Percentiles rank a stretch among this genome's conserved stretches.
Conservation (phyloP, 2,329 filamentous ascomycete genomes). For the Ophidiomyces ophidiicola region DNA sequence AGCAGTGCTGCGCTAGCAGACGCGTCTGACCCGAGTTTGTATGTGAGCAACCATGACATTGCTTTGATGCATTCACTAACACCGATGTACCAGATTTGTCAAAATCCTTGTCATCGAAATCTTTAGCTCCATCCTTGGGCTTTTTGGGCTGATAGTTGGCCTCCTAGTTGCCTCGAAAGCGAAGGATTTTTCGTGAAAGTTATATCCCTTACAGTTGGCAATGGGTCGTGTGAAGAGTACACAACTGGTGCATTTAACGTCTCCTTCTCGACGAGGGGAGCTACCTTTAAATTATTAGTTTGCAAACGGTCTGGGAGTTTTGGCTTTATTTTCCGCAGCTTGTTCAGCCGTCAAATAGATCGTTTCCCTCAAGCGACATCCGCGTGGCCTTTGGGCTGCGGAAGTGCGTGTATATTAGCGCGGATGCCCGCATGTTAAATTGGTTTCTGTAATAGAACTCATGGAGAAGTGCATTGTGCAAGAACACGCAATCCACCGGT, state of each 20-base stretch:
- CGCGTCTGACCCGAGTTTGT: conserved; percentile 83
- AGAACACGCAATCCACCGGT: too few species aligned
- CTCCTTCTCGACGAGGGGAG: too few species aligned
- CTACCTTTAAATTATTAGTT: too few species aligned
- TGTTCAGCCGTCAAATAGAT: too few species aligned
- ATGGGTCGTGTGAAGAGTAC: too few species aligned
- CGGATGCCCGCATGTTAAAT: too few species aligned
- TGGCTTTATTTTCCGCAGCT: conserved; percentile 20
- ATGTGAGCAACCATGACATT: conserved; percentile 30
- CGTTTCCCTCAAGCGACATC: too few species aligned
- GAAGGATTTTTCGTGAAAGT: conserved; percentile 49
- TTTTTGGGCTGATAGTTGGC: conserved; percentile 93
- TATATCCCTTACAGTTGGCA: too few species aligned
- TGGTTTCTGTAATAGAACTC: too few species aligned
- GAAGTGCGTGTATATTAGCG: conserved; percentile 3
- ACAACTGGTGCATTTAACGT: too few species aligned
- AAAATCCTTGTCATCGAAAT: conserved; percentile 99
- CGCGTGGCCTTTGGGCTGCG: neutral
- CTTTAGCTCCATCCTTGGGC: conserved; percentile 91
- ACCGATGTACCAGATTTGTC: conserved; percentile 57
- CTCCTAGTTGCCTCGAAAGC: conserved; percentile 79
- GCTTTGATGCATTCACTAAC: conserved; percentile 1
- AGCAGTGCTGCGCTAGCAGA: conserved; percentile 92
- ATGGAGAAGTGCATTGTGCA: too few species aligned
- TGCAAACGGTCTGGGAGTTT: conserved; percentile 6